Conservation (phyloP, 169 alveolate genomes). For the Eimeria necatrix region DNA sequence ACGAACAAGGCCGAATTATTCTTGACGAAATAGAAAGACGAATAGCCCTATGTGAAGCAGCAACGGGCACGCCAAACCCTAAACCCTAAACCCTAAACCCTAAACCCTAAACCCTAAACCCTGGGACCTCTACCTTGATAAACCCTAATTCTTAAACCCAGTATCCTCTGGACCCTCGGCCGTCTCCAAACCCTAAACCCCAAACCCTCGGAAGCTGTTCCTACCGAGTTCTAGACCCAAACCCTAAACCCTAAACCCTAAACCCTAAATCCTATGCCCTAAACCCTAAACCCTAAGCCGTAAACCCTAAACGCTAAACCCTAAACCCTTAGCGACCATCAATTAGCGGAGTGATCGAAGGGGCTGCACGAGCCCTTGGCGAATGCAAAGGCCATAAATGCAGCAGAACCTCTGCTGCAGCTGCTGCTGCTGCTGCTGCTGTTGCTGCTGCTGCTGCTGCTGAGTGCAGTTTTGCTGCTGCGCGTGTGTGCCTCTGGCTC, state of each 20-base stretch:
- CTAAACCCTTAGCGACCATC: constrained; percentile 17
- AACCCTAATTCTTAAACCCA: background rate
- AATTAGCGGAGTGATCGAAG: too few species aligned
- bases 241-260: too few species aligned
- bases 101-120: constrained; percentile 25
- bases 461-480: background rate
- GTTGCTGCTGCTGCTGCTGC: background rate
- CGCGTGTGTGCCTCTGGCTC: background rate
- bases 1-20: background rate
- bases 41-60: constrained; percentile 5
- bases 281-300: too few species aligned
- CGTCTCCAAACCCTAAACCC: background rate
- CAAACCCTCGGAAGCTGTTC: constrained; percentile 8
- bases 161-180: too few species aligned
- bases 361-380: too few species aligned
- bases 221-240: too few species aligned
- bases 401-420: background rate
- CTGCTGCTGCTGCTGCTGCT: constrained; percentile 10
- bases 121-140: too few species aligned
- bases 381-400: too few species aligned
- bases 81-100: constrained; percentile 19
- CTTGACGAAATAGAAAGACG: constrained; percentile 6
- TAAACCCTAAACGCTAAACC: background rate
- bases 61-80: background rate
- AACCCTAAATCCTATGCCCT: too few species aligned